Percentiles rank a stretch among this genome's conserved stretches.
These are phyloP conservation scores for Rhododendron henanense DNA, from an alignment of 148 eudicot species.

Conservation along the genomic window DNA sequence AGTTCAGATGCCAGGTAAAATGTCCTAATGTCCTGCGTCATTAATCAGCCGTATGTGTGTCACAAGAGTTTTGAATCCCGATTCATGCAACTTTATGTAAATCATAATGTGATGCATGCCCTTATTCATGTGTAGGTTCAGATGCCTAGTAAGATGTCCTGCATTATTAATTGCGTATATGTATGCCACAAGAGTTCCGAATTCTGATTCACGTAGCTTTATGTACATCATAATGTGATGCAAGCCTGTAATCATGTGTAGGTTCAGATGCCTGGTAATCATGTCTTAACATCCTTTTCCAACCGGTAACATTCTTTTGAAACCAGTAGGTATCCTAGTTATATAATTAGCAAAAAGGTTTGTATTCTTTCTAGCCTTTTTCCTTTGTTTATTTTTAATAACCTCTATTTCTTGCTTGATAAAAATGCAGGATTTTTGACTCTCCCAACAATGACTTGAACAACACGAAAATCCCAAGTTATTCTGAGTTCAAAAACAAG, in stretches of 20 bases:
- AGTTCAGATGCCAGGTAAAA: background rate
- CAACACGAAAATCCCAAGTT: conserved; percentile 41
- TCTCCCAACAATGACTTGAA: conserved; percentile 48
- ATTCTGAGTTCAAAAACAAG: conserved; percentile 67
- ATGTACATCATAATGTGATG: background rate
- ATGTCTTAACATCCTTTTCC: background rate
- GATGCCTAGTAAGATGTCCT: background rate
- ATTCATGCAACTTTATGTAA: background rate
- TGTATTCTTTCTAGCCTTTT: background rate
- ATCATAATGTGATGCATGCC: background rate
- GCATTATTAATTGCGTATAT: background rate
- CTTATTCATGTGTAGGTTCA: background rate
- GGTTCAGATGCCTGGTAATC: background rate
- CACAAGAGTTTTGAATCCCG: background rate
- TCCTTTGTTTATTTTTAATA: background rate
- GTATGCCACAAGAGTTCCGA: background rate
- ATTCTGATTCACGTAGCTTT: background rate
- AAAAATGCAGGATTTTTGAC: conserved; percentile 74
- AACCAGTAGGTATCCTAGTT: background rate
- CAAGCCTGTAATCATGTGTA: background rate
- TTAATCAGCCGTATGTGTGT: background rate
- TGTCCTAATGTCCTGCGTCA: background rate
- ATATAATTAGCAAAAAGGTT: background rate
- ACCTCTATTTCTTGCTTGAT: background rate
- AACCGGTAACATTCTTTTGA: background rate